Evolutionary conservation across 768 basidiomycete genomes (phyloP).

Genomic region (Vararia minispora): DNA sequence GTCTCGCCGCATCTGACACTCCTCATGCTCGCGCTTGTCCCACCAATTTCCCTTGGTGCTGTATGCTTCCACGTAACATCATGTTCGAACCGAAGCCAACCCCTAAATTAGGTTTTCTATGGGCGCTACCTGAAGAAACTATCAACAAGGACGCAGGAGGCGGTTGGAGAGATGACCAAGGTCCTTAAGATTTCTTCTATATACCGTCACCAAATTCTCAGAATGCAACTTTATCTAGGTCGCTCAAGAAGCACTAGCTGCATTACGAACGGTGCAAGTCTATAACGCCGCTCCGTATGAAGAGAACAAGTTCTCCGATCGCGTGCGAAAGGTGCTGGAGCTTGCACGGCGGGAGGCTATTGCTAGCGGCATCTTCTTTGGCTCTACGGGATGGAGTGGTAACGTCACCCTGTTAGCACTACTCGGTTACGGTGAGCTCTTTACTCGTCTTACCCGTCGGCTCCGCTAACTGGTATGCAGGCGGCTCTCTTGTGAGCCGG

Average conservation of each 20-base stretch:
- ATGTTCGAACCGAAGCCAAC: slow-evolving; percentile 7
- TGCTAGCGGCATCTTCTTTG: slow-evolving; percentile 90
- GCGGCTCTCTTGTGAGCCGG: slow-evolving; percentile 81
- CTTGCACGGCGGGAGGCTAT: slow-evolving; percentile 81
- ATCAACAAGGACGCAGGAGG: slow-evolving; percentile 87
- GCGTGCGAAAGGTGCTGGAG: slow-evolving; percentile 50
- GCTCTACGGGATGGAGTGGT: slow-evolving; percentile 85
- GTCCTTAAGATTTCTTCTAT: slow-evolving; percentile 15
- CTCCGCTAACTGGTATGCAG: slow-evolving; percentile 25
- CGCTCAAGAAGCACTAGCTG: slow-evolving; percentile 83
- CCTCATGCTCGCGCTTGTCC: slow-evolving; percentile 89
- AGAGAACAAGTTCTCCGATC: slow-evolving; percentile 60
- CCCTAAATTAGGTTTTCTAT: slow-evolving; percentile 68
- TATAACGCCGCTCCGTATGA: slow-evolving; percentile 81
- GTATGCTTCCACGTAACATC: slow-evolving; percentile 26
- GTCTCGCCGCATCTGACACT: slow-evolving; percentile 80
- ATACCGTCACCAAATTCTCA: not conserved
- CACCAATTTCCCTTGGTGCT: slow-evolving; percentile 78
- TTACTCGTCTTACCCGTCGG: not conserved
- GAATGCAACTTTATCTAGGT: too few species aligned
- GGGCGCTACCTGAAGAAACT: slow-evolving; percentile 90
- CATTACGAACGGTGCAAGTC: slow-evolving; percentile 82
- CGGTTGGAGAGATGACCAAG: slow-evolving; percentile 92
- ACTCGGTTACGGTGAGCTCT: slow-evolving; percentile 71
- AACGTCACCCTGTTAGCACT: slow-evolving; percentile 85